Conservation (phyloP, 176 grass and related monocot genomes). For the Eleusine coracana region DNA sequence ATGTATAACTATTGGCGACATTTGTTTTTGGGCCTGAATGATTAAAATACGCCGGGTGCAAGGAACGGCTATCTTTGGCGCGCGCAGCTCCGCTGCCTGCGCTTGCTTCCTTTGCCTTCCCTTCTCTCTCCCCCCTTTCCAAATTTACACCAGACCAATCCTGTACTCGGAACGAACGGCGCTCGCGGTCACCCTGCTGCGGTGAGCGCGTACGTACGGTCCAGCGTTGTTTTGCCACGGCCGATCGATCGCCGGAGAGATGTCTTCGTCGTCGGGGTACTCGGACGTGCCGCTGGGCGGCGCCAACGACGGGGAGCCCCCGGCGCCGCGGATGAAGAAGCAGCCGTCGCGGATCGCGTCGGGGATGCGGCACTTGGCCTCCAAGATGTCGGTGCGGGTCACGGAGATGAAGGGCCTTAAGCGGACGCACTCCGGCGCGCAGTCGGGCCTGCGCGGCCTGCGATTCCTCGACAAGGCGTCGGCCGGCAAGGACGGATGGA, state of each 20-base stretch:
- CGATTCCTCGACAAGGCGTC: slow-evolving; percentile 76
- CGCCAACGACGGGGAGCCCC: neutral
- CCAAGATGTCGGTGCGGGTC: slow-evolving; percentile 50
- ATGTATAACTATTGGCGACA: too few species aligned
- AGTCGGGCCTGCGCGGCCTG: slow-evolving; percentile 57
- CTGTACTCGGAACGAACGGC: slow-evolving; percentile 3
- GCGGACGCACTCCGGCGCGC: slow-evolving; percentile 53
- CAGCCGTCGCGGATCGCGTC: slow-evolving; percentile 61
- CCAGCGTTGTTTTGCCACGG: neutral
- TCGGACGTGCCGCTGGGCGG: slow-evolving; percentile 34
- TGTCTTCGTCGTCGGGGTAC: slow-evolving; percentile 32
- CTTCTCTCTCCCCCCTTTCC: neutral
- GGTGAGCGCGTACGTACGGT: slow-evolving; percentile 6
- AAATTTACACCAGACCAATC: slow-evolving; percentile 33
- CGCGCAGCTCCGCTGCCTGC: slow-evolving; percentile 24
- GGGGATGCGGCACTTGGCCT: slow-evolving; percentile 44
- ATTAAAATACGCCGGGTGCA: neutral
- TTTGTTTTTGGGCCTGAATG: neutral
- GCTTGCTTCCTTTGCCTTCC: slow-evolving; percentile 13
- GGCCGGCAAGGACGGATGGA: slow-evolving; percentile 73
- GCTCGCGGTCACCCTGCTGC: neutral
- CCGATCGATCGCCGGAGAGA: neutral
- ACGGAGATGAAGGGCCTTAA: slow-evolving; percentile 48
- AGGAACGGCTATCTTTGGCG: slow-evolving; percentile 41
- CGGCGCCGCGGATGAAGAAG: slow-evolving; percentile 32